Conservation (phyloP, 192 early-diverging fungal genomes). For the Chytriomyces sp. region DNA sequence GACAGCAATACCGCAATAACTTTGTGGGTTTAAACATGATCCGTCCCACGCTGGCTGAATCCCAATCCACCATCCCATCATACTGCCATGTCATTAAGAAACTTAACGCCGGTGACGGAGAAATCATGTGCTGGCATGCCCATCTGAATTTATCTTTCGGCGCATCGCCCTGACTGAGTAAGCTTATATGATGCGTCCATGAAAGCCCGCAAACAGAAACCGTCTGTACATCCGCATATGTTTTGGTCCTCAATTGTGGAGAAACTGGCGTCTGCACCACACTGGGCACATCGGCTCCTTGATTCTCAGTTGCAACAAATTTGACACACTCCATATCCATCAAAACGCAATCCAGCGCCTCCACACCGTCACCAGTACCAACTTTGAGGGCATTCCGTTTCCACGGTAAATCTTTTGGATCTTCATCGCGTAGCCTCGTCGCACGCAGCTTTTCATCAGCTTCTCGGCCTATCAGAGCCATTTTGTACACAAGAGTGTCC, state of each 20-base stretch:
- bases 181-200: conserved; percentile 1
- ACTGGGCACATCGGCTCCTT: background rate
- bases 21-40: conserved; percentile 12
- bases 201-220: conserved; percentile 17
- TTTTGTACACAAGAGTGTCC: conserved; percentile 8
- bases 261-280: background rate
- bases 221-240: background rate
- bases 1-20: background rate
- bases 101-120: background rate
- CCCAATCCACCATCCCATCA: conserved; percentile 1
- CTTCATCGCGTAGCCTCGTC: background rate
- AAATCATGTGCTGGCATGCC: background rate
- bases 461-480: background rate
- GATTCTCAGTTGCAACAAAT: background rate
- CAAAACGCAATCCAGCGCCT: conserved; percentile 14
- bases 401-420: conserved; percentile 11
- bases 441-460: background rate
- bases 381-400: background rate
- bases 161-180: background rate
- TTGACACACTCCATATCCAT: conserved; percentile 2
- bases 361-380: background rate
- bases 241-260: too few species aligned
- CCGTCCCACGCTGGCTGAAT: background rate
- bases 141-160: background rate
- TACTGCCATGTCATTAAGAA: background rate